Evolutionary conservation across 805 yeast genomes (phyloP).

Genomic region (Candida maltosa): DNA sequence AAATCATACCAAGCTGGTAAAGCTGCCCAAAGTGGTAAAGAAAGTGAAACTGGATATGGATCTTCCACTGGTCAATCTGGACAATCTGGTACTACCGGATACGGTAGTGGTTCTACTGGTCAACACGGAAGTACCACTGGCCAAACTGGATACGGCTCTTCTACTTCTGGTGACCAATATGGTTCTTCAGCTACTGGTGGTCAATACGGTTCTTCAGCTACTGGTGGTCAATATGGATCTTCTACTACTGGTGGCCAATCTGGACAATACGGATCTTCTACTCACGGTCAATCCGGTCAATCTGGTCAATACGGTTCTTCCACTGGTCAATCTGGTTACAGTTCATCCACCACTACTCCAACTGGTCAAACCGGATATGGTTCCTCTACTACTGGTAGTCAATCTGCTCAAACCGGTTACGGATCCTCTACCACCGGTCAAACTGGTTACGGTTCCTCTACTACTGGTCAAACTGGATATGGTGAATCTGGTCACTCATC

Average conservation of each 20-base stretch:
- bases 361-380: slow-evolving; percentile 14
- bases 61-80: slow-evolving; percentile 14
- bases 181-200: slow-evolving; percentile 11
- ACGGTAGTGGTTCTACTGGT: slow-evolving; percentile 7
- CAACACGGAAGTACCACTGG: slow-evolving; percentile 8
- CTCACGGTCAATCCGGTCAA: slow-evolving; percentile 9
- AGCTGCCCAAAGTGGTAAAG: slow-evolving; percentile 25
- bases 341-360: slow-evolving; percentile 14
- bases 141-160: slow-evolving; percentile 4
- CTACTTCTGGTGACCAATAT: slow-evolving; percentile 8
- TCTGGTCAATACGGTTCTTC: slow-evolving; percentile 12
- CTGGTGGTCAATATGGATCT: slow-evolving; percentile 3
- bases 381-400: slow-evolving; percentile 12
- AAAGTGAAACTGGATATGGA: slow-evolving; percentile 28
- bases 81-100: slow-evolving; percentile 8
- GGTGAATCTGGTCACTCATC: slow-evolving; percentile 5
- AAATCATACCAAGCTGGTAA: slow-evolving; percentile 26
- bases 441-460: slow-evolving; percentile 6
- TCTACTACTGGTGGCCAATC: slow-evolving; percentile 10
- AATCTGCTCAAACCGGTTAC: slow-evolving; percentile 2
- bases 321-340: slow-evolving; percentile 12
- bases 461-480: slow-evolving; percentile 4
- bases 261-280: slow-evolving; percentile 13
- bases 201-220: slow-evolving; percentile 10
- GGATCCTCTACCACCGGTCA: slow-evolving; percentile 7